These are phyloP conservation scores for Aspergillus viridinutans DNA, from an alignment of 2,329 filamentous ascomycete genomes.

Conservation along the genomic window DNA sequence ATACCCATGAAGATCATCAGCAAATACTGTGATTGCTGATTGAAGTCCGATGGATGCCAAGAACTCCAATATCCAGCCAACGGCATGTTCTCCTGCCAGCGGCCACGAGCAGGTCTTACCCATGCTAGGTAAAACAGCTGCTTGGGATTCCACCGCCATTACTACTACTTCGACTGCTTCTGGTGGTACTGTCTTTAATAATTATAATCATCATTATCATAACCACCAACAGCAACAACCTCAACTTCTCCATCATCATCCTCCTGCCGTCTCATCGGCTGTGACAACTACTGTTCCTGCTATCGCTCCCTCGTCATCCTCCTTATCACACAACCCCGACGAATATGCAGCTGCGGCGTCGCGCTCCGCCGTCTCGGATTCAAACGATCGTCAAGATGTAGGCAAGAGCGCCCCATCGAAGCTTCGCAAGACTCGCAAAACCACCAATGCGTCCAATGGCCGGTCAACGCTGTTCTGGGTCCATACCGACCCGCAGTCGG, in stretches of 20 bases:
- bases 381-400: constrained; percentile 7
- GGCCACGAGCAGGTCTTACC: constrained; percentile 27
- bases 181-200: constrained; percentile 1
- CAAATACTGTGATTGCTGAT: constrained; percentile 16
- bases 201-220: constrained; percentile 3
- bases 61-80: constrained; percentile 17
- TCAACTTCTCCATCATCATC: constrained; percentile 6
- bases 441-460: constrained; percentile 22
- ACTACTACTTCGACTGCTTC: background rate
- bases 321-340: constrained; percentile 3
- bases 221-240: constrained; percentile 2
- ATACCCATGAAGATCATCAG: constrained; percentile 16
- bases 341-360: background rate
- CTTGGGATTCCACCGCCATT: constrained; percentile 10
- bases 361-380: constrained; percentile 1
- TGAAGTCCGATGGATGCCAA: constrained; percentile 31
- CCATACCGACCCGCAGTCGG: constrained; percentile 35
- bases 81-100: constrained; percentile 12
- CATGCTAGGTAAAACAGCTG: constrained; percentile 22
- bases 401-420: constrained; percentile 24
- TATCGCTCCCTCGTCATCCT: background rate
- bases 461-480: constrained; percentile 40
- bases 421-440: constrained; percentile 33
- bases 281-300: background rate
- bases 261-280: background rate